phyloP scores from a whole-genome alignment of 768 basidiomycete species.

The Multifurca ochricompacta region DNA sequence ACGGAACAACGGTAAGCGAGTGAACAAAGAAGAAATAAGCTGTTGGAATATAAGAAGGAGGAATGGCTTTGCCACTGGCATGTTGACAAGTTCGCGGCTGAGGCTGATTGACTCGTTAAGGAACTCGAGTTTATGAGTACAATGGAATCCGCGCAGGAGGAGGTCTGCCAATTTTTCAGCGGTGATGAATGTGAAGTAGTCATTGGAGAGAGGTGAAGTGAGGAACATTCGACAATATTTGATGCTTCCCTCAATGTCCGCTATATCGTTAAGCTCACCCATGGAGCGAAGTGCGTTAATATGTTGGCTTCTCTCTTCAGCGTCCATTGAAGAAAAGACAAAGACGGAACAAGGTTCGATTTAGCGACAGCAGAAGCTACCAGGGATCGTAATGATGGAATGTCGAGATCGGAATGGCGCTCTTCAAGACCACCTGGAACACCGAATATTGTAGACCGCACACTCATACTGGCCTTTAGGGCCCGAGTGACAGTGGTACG shows the following conservation, averaged over 20 bases:
- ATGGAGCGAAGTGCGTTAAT: not conserved
- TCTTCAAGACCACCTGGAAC: too few relatives aligned
- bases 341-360: too few relatives aligned
- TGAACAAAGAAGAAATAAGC: not conserved
- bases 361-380: too few relatives aligned
- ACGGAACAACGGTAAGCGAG: not conserved
- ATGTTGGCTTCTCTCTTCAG: not conserved
- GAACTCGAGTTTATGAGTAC: not conserved
- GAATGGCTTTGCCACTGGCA: not conserved
- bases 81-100: not conserved
- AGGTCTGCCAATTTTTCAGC: not conserved
- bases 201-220: not conserved
- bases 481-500: too few relatives aligned
- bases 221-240: not conserved
- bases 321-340: not conserved
- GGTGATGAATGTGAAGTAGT: not conserved
- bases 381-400: too few relatives aligned
- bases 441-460: too few relatives aligned
- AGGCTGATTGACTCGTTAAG: not conserved
- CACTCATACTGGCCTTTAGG: too few relatives aligned
- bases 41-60: not conserved
- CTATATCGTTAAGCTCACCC: not conserved
- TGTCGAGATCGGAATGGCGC: too few relatives aligned
- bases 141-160: not conserved
- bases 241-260: not conserved